Conservation (phyloP, 2,329 filamentous ascomycete genomes). For the Apiospora sp. region DNA sequence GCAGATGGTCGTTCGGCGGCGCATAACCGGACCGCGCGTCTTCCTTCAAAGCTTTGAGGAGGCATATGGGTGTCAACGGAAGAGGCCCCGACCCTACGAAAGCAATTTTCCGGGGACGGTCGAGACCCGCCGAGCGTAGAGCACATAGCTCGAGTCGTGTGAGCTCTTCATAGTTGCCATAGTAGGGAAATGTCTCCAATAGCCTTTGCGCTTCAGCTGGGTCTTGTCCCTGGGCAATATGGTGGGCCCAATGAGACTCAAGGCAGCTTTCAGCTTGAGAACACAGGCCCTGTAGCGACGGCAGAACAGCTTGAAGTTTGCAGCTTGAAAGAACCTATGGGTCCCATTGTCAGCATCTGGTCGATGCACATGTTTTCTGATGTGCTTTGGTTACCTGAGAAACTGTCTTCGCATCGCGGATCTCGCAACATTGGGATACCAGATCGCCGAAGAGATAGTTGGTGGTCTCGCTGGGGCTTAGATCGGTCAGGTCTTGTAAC, state of each 20-base stretch:
- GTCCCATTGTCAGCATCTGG: background rate
- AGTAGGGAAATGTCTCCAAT: conserved; percentile 55
- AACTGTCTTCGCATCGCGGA: conserved; percentile 10
- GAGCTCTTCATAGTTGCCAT: conserved; percentile 57
- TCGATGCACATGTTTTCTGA: background rate
- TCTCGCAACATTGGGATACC: conserved; percentile 8
- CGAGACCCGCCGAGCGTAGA: conserved; percentile 45
- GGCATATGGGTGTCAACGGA: conserved; percentile 56
- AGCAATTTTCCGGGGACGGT: conserved; percentile 46
- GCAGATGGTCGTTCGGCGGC: conserved; percentile 21
- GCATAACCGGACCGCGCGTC: background rate
- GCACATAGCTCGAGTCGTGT: conserved; percentile 54
- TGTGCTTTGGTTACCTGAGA: background rate
- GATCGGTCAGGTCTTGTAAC: background rate
- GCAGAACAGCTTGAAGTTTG: conserved; percentile 43
- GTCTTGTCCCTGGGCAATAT: conserved; percentile 38
- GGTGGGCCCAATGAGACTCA: conserved; percentile 52
- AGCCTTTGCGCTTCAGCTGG: conserved; percentile 32
- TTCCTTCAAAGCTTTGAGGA: conserved; percentile 45
- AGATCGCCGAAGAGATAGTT: conserved; percentile 13
- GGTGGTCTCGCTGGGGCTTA: conserved; percentile 14
- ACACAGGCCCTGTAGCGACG: conserved; percentile 50
- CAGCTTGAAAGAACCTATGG: conserved; percentile 45
- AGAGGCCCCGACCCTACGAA: conserved; percentile 61
- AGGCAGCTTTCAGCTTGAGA: conserved; percentile 53